A percentile compares a stretch with the other conserved stretches of the same genome.
Conservation (phyloP, 495 filamentous ascomycete genomes). For the Daldinia concentrica region DNA sequence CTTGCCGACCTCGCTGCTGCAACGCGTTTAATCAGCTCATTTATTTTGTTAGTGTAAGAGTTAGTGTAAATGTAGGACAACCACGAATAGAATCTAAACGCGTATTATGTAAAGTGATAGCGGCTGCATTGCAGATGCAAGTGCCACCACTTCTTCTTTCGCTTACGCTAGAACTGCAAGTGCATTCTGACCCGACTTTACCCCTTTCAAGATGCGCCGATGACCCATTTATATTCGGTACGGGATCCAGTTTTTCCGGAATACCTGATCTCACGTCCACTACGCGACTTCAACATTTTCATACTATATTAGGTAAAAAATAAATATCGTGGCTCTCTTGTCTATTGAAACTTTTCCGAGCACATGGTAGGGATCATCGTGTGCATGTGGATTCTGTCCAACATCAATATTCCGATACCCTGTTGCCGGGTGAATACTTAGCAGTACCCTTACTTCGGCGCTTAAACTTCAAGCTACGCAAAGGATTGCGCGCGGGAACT, state of each 20-base stretch:
- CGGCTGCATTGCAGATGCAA: constrained; percentile 8
- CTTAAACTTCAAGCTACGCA: background rate
- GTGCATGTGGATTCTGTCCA: background rate
- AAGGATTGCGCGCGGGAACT: background rate
- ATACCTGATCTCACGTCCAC: background rate
- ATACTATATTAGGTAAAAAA: background rate
- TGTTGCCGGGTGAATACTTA: background rate
- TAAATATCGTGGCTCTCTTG: background rate
- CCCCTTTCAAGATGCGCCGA: no score
- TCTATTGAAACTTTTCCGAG: background rate
- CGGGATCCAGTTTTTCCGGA: background rate
- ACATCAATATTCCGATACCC: background rate
- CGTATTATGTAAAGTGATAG: background rate
- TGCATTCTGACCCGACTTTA: background rate
- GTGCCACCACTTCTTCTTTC: background rate
- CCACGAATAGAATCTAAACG: constrained; percentile 3
- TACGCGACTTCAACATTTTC: background rate
- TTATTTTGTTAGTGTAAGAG: background rate
- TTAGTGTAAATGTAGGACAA: background rate
- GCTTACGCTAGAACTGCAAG: background rate
- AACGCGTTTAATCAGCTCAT: background rate
- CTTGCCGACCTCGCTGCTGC: background rate
- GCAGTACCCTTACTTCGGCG: background rate
- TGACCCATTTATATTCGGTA: background rate
- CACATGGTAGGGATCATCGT: background rate